Base-by-base conservation (phyloP, 1,284 basidiomycete species). In the Vanrija sp. region DNA sequence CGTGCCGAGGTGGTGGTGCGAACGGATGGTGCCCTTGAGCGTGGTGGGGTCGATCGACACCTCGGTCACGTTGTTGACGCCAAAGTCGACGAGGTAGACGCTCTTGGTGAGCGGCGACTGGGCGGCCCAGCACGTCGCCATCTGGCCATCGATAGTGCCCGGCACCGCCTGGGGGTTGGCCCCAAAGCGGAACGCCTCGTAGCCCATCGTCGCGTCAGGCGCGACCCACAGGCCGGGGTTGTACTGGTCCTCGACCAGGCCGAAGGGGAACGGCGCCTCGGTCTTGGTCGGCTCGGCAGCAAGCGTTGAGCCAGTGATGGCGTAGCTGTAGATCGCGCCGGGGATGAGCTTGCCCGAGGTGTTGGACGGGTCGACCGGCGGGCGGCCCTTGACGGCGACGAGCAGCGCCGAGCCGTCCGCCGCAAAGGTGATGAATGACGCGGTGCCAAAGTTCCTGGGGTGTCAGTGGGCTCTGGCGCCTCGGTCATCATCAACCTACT, bases 381-480 rank as follows among this genome's bases (percentile, higher is more conserved):
- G 44, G 19, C 18, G n/a, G 14, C 55, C 55, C 40, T 57, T 57
- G 43, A 57, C 26, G 19, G 38, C 44, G 25, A 57, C 55, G 29
- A 48, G 16, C 25, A 57, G 34, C 8, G 43, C 19, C 21, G 43
- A 29, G 21, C 15, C 23, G 23, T 52, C 55, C 5, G 19, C 9
- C 3, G 49, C 25, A 45, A 57, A 57, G 34, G 28, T 48, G 29
- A 57, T 52, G 39, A 46, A 50, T 21, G 55, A 57, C n/a, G 50
- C 38, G 16, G 50, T 48, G 10, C 21, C 28, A 15, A 43, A 43
- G 25, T 48, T 16, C 4, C 50, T 50, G 14, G 3, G 10, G 44
- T 42, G 25, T 34, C 34, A 34, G 34, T 15, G 14, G 34, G 34
- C 34, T 28, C 28, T 7, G 28, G 26, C 26, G 26, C 8, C 8